These are phyloP conservation scores for Daldinia vernicosa DNA, from an alignment of 495 filamentous ascomycete genomes.

Conservation along the genomic window DNA sequence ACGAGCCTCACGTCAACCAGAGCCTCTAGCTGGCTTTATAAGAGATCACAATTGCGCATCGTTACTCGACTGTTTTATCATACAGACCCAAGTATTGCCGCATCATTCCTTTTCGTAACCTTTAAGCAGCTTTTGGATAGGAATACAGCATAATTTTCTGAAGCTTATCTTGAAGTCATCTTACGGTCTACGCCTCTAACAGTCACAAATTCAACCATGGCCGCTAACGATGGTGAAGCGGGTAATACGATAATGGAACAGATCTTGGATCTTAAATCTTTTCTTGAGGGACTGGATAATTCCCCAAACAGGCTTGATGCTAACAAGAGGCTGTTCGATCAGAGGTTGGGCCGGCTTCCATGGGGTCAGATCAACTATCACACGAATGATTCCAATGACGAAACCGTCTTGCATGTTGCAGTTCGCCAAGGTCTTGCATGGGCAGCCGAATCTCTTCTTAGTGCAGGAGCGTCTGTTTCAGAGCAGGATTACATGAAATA, in stretches of 20 bases:
- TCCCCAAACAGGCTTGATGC: no score
- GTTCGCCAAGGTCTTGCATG: not conserved
- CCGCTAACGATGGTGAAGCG: not conserved
- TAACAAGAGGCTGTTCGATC: slow-evolving; percentile 2
- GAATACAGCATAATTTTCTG: not conserved
- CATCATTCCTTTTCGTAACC: slow-evolving; percentile 1
- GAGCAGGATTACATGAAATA: not conserved
- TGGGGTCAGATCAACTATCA: not conserved
- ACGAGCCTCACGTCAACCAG: no score
- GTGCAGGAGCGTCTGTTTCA: slow-evolving; percentile 1
- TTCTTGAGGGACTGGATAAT: no score
- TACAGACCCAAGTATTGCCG: slow-evolving; percentile 1
- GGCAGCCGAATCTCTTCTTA: slow-evolving; percentile 4
- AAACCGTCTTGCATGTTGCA: slow-evolving; percentile 16
- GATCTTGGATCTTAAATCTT: not conserved
- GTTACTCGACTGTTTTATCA: not conserved
- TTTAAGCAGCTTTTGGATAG: not conserved
- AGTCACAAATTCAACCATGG: slow-evolving; percentile 1
- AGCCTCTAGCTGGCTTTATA: slow-evolving; percentile 5
- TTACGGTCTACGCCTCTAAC: not conserved
- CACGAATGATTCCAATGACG: not conserved
- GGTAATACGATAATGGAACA: not conserved
- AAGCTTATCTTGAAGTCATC: not conserved
- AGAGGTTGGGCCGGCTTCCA: not conserved
- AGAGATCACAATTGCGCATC: slow-evolving; percentile 1